Conservation (phyloP, 2,329 filamentous ascomycete species). For the Scytalidium sp. region DNA sequence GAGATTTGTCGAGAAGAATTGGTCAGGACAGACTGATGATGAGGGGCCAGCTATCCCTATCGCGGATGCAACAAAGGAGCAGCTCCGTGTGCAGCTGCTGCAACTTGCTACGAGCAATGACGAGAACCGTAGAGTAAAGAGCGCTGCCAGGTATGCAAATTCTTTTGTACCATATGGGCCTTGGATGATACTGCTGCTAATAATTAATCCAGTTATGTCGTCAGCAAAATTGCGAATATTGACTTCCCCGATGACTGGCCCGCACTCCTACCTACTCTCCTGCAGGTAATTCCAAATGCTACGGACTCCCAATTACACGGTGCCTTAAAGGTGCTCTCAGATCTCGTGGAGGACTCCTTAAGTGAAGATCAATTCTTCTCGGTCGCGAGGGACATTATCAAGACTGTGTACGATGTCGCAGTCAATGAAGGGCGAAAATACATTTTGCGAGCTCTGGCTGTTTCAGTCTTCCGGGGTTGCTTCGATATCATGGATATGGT, state of each 20-base stretch:
- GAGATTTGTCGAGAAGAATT: conserved; percentile 79
- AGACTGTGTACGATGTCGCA: conserved; percentile 78
- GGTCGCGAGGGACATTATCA: conserved; percentile 82
- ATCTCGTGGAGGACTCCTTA: conserved; percentile 90
- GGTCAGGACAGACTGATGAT: conserved; percentile 74
- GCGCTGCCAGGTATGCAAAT: conserved; percentile 70
- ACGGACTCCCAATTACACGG: conserved; percentile 82
- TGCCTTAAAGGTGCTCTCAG: conserved; percentile 80
- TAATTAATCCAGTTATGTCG: conserved; percentile 53
- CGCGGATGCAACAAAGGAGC: conserved; percentile 68
- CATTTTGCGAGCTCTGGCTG: conserved; percentile 76
- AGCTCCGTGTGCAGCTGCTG: conserved; percentile 71
- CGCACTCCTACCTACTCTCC: conserved; percentile 75
- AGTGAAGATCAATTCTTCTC: conserved; percentile 94
- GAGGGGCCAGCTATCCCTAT: conserved; percentile 57
- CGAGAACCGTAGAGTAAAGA: conserved; percentile 80
- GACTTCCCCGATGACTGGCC: conserved; percentile 97
- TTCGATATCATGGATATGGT: conserved; percentile 97
- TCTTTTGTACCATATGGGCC: conserved; percentile 4
- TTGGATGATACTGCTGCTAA: conserved; percentile 1
- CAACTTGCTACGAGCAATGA: conserved; percentile 71
- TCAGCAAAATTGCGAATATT: conserved; percentile 89
- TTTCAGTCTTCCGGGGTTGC: conserved; percentile 85
- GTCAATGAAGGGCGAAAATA: conserved; percentile 72
- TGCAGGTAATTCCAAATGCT: conserved; percentile 73